Base-by-base conservation (phyloP, 2,329 filamentous ascomycete genomes). In the Beauveria australis region DNA sequence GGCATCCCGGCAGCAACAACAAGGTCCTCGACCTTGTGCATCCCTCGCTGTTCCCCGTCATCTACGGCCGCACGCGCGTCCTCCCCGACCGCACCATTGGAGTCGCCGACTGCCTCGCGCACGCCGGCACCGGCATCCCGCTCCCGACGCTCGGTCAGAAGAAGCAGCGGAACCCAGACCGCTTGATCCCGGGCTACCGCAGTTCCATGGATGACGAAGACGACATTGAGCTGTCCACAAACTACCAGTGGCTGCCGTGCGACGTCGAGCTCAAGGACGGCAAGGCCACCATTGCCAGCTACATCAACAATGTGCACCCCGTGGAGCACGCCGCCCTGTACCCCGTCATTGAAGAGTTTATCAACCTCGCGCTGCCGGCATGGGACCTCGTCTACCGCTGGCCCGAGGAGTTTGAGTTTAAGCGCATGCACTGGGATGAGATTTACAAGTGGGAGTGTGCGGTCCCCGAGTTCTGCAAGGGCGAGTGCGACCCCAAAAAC, bases 11-110 rank as follows among this genome's bases (percentile, higher is more conserved):
- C 2, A 84, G 81, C 0, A 73, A 83, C 37, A 70, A 74, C 0
- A 79, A 78, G 62, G 84, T 89, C 1, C 77, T 86, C 0, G 81
- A 89, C 66, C 72, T 89, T 1, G 78, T 89, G 5, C 80, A 89
- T 64, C 85, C 86, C 1, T 88, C 84, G 0, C 73, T 89, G 7
- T 89, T 79, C 64, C 84, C 86, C 0, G 69, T 89, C 0, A 68
- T 83, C 1, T 85, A 83, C 64, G 82, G 81, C 0, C 70, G 71
- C 16, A 78, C 76, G 2, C 73, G 74, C 3, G 65, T 73, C 18
- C 49, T 74, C 1, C 51, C 65, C 1, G 59, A 71, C 46, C 66
- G 63, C 43, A 63, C 64, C 2, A 69, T 75, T 47, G 73, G 76
- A 3, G 64, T 84, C 1, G 59, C 67, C 4, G 65, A 73, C 48